Evolutionary conservation across 257 asterid genomes (phyloP), one percentile per base, ranked within the genome.

Genomic region (Paraleonurus japonicus): DNA sequence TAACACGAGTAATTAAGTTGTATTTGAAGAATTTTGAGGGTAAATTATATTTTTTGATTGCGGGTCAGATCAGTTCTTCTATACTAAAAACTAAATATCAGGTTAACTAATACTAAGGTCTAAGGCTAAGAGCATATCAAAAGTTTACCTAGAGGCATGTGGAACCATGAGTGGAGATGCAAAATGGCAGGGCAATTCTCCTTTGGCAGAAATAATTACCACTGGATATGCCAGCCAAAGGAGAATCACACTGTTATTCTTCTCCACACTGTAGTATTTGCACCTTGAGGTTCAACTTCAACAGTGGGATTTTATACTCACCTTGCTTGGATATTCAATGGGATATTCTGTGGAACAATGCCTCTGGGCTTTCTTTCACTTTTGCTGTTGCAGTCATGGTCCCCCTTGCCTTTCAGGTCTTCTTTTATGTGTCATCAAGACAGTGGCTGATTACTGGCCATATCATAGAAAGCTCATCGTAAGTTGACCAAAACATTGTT

Each of bases 171-270:
- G 27, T 62, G 72, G 79, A 57, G 64, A 71, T 77, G 57, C 15
- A 61, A 81, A 85, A 79, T 77, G 78, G 83, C 88, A 85, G 90
- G 85, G 86, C 83, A 83, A 81, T 72, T 85, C 90, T 85, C 86
- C 83, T 81, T 79, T 79, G 86, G 88, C 85, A 79, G 77, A 73
- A 73, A 26, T 32, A 30, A 24, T 28, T 24, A 37, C 67, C 47
- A 26, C 47, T 19, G 5, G 19, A 24, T 64, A 20, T n/a, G 45
- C 28, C 76, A 78, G 84, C 84, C 82, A 67, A 55, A 69, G 81
- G 83, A 78, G 83, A 82, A 74, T 15, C 45, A 39, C 82, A 20
- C 77, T 53, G 82, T 61, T 67, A 79, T 84, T 79, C 78, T 67
- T 66, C 74, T 74, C 84, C 82, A 69, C 80, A 28, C 48, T 61